Evolutionary conservation across 768 basidiomycete genomes (phyloP), one percentile per base, ranked within the genome.

Genomic region (Tylopilus subfusipes): DNA sequence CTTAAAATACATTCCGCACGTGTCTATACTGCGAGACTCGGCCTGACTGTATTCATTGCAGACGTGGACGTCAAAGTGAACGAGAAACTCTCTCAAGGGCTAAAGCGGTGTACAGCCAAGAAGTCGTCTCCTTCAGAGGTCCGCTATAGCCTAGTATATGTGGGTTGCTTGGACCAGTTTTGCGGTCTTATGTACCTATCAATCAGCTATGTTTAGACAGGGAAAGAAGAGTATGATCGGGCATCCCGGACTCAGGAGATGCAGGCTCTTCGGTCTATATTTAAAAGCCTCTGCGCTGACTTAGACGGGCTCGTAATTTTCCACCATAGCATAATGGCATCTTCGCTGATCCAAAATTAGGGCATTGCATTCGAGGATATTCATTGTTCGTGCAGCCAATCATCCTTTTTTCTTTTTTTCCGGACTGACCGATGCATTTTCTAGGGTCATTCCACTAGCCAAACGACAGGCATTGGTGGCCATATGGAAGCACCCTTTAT

Each of bases 201-300:
- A 16, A 3, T 36, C 7, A 36, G 18, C 16, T 36, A 14, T 16
- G 12, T 36, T 18, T 18, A 36, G 91, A 93, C 48, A 1, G 38
- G 39, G n/a, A 50, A 50, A 31, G 29, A 10, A 1, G 34, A 16
- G 3, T 36, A 36, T 21, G 38, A 50, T 22, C 38, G 21, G 2
- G 40, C 38, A 24, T 0, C 14, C 2, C 78, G 81, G 34, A 3
- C 3, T 33, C 31, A 33, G 4, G 31, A 33, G 12, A 33, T 12
- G 31, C 31, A 13, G 31, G 13, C 31, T 33, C 31, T 33, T 13
- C 11, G 10, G 11, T 36, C 34, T 51, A 33, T 51, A 24, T 51
- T 51, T n/a, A 42, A 24, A 7, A 42, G 50, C 8, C 42, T 51
- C 1, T 42, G 42, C 11, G 50, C 42, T 3, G 50, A 51, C 21